Base-by-base conservation (phyloP, 1,139 yeast genomes). In the Protomyces lactucae-debilis region DNA sequence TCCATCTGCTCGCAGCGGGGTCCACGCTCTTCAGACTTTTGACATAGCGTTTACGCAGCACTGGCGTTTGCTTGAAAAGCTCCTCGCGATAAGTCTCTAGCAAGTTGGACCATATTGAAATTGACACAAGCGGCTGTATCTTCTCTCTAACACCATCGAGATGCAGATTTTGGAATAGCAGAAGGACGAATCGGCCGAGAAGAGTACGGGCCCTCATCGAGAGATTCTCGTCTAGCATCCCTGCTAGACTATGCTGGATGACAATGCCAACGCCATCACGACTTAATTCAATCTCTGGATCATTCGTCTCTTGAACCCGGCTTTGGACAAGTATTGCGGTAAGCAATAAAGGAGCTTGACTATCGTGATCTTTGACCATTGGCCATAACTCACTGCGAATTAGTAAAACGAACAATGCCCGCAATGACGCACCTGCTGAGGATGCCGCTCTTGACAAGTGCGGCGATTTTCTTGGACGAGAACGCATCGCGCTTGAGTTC, bases 71-170 rank as follows among this genome's bases (percentile, higher is more conserved):
- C 23, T 18, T 45, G 35, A 59, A 52, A 16, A 59, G 52, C 43
- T 25, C 52, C 16, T 59, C 52, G 12, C 63, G 52, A 14, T 28
- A 52, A 16, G 52, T 8, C 10, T 46, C 52, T 2, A 52, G 39
- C 12, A 59, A 5, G 25, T 52, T 36, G 8, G 32, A 48, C 63
- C 63, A 59, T 14, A 32, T 36, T 14, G 54, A n/a, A 25, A 59
- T 59, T 3, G 63, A 59, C 8, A 59, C 63, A 12, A 59, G 45
- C 12, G 63, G 57, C 23, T 59, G 63, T 5, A 45, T 12, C 3
- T 56, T 35, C 18, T 40, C 35, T 52, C 43, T 57, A 4, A 52
- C 57, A 12, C 10, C 23, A 4, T 25, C 40, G 12, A 40, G 16
- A 23, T 59, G 52, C 12, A 59, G 56, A 59, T 40, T 39, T 12